Conservation (phyloP, 2,329 filamentous ascomycete species). For the Fusarium guadeloupense region DNA sequence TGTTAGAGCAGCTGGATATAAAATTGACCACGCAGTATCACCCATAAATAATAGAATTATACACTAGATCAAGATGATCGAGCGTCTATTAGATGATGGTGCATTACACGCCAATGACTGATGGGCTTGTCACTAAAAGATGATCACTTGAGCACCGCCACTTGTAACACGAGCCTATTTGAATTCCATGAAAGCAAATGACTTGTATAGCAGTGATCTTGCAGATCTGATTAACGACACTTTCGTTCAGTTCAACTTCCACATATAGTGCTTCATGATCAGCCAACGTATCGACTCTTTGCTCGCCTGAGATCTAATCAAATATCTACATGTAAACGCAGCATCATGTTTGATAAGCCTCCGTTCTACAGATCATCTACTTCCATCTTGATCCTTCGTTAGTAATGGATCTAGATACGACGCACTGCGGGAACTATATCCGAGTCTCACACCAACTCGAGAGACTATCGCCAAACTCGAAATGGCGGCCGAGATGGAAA, state of each 20-base stretch:
- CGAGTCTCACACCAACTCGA: constrained; percentile 13
- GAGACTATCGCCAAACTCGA: constrained; percentile 1
- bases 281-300: no score
- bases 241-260: neutral
- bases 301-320: neutral
- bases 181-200: neutral
- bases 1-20: no score
- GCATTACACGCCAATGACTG: neutral
- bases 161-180: neutral
- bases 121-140: neutral
- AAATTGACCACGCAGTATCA: no score
- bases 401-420: neutral
- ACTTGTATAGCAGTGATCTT: neutral
- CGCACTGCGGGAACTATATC: constrained; percentile 18
- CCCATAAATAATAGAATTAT: no score
- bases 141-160: neutral
- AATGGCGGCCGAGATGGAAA: neutral
- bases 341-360: neutral
- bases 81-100: neutral
- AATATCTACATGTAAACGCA: neutral
- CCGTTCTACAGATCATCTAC: neutral
- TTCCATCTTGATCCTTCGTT: neutral
- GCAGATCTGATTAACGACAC: neutral
- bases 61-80: neutral
- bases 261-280: neutral